Evolutionary conservation across 768 basidiomycete genomes (phyloP), one percentile per base, ranked within the genome.

Genomic region (Boletus sp.): DNA sequence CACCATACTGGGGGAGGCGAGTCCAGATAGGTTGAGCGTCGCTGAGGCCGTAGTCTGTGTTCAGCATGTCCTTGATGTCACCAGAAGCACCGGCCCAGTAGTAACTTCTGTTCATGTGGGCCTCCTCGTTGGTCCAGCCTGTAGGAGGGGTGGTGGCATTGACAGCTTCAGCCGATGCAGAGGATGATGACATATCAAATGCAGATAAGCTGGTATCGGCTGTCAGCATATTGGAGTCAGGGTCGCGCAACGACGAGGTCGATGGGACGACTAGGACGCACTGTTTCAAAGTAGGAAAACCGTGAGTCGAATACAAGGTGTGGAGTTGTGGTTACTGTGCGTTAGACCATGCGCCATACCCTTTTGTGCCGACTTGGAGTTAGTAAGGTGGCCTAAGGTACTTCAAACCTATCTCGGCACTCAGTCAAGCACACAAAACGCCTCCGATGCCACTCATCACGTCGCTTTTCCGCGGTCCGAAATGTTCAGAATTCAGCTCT

Each of bases 41-140:
- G 7, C 18, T 30, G 36, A 50, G 29, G 30, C 7, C 14, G 36
- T 28, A 39, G 3, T 10, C 5, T 5, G 10, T 37, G 29, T 10
- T 36, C 35, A 50, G n/a, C 14, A 11, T 30, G 11, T 39, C 15
- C 20, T 24, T 49, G 41, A 50, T 20, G 50, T 55, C 49, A 14
- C 49, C 49, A 11, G 30, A 24, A n/a, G 12, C n/a, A 32, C 56
- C 56, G 35, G 47, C 20, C 42, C 48, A 50, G 48, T 37, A 36
- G 28, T 37, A 42, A 35, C 17, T 12, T 29, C 2, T 50, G 36
- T 29, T 1, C 42, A 57, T 33, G 30, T 36, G 7, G 8, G 11
- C 24, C 32, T 46, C 48, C 14, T 47, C 14, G n/a, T 50, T 15
- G 3, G 56, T 46, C 56, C 57, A 58, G 9, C 56, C 45, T 9